phyloP scores from a whole-genome alignment of 495 filamentous ascomycete species.

The Lasiosphaeriaceae sp. region DNA sequence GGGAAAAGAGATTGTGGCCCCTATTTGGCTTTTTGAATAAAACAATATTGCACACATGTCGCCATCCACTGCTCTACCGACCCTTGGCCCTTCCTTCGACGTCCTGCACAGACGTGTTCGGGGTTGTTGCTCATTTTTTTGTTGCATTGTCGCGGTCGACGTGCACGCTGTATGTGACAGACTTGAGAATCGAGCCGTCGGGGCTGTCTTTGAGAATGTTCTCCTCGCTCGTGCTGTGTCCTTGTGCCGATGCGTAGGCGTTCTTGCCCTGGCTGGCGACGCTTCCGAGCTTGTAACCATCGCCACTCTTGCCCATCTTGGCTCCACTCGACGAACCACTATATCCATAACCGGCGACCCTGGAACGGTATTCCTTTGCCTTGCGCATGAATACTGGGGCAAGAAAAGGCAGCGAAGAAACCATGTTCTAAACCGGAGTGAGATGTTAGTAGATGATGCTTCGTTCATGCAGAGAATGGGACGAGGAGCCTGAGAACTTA shows the following conservation, averaged over 20 bases:
- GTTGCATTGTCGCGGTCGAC: slow-evolving; percentile 25
- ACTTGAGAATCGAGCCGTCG: slow-evolving; percentile 41
- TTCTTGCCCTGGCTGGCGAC: slow-evolving; percentile 27
- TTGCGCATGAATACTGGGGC: slow-evolving; percentile 42
- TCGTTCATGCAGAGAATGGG: background rate
- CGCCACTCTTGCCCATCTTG: slow-evolving; percentile 30
- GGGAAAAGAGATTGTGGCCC: too few species aligned
- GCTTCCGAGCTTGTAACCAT: slow-evolving; percentile 35
- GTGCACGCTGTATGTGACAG: slow-evolving; percentile 42
- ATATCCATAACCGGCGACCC: slow-evolving; percentile 14
- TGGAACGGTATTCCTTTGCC: slow-evolving; percentile 27
- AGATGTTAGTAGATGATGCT: slow-evolving; percentile 9
- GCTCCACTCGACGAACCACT: slow-evolving; percentile 19
- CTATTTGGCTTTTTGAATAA: too few species aligned
- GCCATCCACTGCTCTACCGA: too few species aligned
- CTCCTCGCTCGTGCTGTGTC: slow-evolving; percentile 40
- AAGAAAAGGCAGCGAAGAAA: slow-evolving; percentile 45
- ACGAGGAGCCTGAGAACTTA: slow-evolving; percentile 10
- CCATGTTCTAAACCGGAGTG: slow-evolving; percentile 35
- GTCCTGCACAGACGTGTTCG: background rate
- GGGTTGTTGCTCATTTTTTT: background rate
- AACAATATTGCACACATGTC: too few species aligned
- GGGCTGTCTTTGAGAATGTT: slow-evolving; percentile 35
- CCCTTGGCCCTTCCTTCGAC: background rate
- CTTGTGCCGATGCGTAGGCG: slow-evolving; percentile 22